Percentiles rank a stretch among this genome's conserved stretches.
Conservation (phyloP, 139 green algal genomes). For the Chlorella sorokiniana region DNA sequence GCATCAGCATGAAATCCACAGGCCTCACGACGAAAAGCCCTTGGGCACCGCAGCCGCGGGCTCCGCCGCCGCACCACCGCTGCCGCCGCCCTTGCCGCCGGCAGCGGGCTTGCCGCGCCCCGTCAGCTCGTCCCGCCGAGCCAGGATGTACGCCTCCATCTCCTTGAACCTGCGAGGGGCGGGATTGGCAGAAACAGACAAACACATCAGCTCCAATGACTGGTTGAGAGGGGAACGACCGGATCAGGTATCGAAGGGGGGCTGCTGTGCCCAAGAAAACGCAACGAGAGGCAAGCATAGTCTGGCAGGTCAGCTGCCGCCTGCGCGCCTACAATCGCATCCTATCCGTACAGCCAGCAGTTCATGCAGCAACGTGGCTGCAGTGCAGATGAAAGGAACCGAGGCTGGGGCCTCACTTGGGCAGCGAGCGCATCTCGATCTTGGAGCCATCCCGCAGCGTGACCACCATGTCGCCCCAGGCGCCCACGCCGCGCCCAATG, state of each 20-base stretch:
- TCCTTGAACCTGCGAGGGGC: slow-evolving; percentile 68
- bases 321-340: not conserved
- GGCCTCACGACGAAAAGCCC: slow-evolving; percentile 24
- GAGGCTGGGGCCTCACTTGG: slow-evolving; percentile 53
- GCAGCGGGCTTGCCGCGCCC: not conserved
- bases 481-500: slow-evolving; percentile 77
- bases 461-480: slow-evolving; percentile 93
- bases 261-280: no score
- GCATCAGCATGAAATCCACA: no score
- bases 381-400: not conserved
- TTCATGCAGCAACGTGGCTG: not conserved
- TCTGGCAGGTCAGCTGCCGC: no score
- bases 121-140: slow-evolving; percentile 55
- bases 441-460: slow-evolving; percentile 78
- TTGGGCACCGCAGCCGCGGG: slow-evolving; percentile 1
- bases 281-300: no score
- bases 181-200: not conserved
- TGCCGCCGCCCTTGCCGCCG: slow-evolving; percentile 6
- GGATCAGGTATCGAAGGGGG: not conserved
- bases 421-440: slow-evolving; percentile 83
- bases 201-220: not conserved
- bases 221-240: not conserved
- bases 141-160: slow-evolving; percentile 83
- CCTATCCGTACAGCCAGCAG: not conserved
- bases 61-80: not conserved